Conservation (phyloP, 345 rosid species). For the Microcos paniculata region DNA sequence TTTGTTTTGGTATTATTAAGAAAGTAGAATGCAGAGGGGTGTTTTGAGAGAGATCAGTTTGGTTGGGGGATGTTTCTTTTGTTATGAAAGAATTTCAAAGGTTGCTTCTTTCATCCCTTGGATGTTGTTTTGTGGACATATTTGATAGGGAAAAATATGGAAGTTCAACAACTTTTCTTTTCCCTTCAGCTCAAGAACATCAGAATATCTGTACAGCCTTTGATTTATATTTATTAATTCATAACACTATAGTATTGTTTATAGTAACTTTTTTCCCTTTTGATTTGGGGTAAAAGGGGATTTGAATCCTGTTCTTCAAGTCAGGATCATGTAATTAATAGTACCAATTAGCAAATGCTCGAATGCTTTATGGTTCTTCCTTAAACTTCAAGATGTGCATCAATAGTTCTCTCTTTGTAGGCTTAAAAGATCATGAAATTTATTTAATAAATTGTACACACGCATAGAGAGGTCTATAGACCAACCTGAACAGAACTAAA, state of each 20-base stretch:
- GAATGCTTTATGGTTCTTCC: too few species aligned
- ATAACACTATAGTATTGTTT: background rate
- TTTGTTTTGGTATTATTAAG: background rate
- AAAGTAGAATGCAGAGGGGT: background rate
- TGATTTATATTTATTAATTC: background rate
- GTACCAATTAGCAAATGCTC: too few species aligned
- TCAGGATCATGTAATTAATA: too few species aligned
- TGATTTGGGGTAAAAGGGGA: too few species aligned
- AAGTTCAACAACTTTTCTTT: background rate
- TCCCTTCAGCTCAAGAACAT: slow-evolving; percentile 6
- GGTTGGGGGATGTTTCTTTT: background rate
- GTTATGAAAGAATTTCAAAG: background rate
- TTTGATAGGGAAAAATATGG: background rate
- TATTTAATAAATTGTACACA: too few species aligned
- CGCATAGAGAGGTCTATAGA: too few species aligned
- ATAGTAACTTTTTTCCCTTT: too few species aligned
- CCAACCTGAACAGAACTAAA: too few species aligned
- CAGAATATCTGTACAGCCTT: background rate
- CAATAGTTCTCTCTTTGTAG: too few species aligned
- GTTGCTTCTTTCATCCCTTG: slow-evolving; percentile 9
- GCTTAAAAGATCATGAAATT: too few species aligned
- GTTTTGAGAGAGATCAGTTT: background rate
- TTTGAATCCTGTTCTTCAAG: too few species aligned
- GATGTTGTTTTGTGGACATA: background rate
- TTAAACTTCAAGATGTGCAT: too few species aligned